Conservation (phyloP, 73 alveolate genomes). For the Paramecium caudatum region DNA sequence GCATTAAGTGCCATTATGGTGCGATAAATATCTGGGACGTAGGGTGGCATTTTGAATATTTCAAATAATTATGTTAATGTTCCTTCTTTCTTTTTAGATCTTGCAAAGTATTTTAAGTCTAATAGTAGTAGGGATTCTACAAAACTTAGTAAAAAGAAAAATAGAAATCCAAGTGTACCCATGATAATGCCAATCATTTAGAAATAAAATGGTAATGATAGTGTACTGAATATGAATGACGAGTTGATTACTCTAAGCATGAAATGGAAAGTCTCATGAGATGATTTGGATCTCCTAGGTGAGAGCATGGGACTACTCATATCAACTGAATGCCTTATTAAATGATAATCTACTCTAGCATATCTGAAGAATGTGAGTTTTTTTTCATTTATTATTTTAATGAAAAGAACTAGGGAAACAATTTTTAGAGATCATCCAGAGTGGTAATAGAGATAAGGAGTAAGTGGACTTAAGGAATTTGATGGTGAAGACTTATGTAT, state of each 20-base stretch:
- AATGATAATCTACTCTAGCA: conserved; percentile 41
- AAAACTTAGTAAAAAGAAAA: conserved; percentile 51
- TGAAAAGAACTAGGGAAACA: conserved; percentile 57
- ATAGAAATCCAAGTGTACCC: conserved; percentile 10
- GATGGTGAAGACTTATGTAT: conserved; percentile 68
- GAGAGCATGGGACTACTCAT: conserved; percentile 50
- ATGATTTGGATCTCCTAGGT: conserved; percentile 15
- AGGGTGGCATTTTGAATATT: conserved; percentile 38
- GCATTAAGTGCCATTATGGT: conserved; percentile 42
- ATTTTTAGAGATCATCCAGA: conserved; percentile 46
- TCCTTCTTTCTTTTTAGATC: conserved; percentile 6
- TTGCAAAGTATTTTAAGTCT: conserved; percentile 60
- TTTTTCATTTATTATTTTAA: conserved; percentile 3
- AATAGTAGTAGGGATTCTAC: conserved; percentile 34
- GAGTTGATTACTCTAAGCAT: conserved; percentile 44
- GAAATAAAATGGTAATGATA: conserved; percentile 23
- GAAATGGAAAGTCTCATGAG: conserved; percentile 32
- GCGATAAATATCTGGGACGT: conserved; percentile 21
- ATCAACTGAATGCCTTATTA: conserved; percentile 55
- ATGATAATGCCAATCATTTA: conserved; percentile 46
- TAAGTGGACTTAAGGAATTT: conserved; percentile 62
- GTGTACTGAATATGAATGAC: neutral
- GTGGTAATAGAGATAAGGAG: conserved; percentile 63
- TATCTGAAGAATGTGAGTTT: conserved; percentile 28
- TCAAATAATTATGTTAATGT: conserved; percentile 2